phyloP scores from a whole-genome alignment of 202 grass and related monocot genomes.

The Tripidium arundinaceum region DNA sequence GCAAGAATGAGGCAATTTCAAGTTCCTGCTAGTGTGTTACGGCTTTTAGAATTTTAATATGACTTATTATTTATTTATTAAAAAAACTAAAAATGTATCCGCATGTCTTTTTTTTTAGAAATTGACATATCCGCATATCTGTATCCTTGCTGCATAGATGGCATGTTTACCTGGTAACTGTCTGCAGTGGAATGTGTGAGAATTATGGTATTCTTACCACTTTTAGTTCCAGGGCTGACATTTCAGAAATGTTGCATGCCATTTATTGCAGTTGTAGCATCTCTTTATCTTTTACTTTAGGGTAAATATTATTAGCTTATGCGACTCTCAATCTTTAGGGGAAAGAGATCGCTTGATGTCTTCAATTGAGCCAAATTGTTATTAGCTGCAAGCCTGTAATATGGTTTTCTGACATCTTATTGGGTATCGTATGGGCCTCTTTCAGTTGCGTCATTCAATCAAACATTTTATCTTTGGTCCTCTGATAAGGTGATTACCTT shows the following conservation, averaged over 20 bases:
- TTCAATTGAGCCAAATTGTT: neutral
- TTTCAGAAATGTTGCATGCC: conserved; percentile 16
- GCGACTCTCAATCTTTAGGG: neutral
- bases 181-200: neutral
- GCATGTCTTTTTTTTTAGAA: neutral
- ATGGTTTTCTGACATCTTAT: conserved; percentile 14
- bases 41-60: neutral
- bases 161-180: neutral
- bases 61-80: neutral
- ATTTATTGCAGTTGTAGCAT: conserved; percentile 17
- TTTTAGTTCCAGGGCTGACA: conserved; percentile 1
- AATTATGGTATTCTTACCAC: neutral
- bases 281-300: neutral
- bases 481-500: neutral
- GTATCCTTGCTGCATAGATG: neutral
- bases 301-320: conserved; percentile 8
- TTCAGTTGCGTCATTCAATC: neutral
- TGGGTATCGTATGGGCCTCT: conserved; percentile 9
- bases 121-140: neutral
- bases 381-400: neutral
- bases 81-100: neutral
- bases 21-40: neutral
- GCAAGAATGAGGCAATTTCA: neutral
- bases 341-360: neutral
- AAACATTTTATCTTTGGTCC: conserved; percentile 14